Base-by-base conservation (phyloP, 495 filamentous ascomycete genomes). In the Darksidea phi region DNA sequence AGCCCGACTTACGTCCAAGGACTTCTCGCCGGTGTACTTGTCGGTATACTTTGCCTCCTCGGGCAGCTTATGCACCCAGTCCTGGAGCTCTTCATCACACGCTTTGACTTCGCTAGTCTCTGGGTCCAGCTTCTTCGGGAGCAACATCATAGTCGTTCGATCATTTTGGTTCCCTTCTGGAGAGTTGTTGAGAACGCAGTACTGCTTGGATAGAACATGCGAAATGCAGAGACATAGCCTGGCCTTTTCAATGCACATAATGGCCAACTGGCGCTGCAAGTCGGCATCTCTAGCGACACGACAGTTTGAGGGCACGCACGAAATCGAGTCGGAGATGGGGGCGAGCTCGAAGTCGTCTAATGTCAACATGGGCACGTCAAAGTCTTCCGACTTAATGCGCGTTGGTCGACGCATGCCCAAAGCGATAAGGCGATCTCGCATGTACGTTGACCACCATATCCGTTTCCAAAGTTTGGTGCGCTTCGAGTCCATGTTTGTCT, bases 391-490 rank as follows among this genome's bases (percentile, higher is more conserved):
- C 79, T 95, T 94, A 73, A 96, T 90, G 42, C 90, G 79, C 60
- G 89, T 92, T 10, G 90, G 91, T 59, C 91, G 82, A 51, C 91
- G 82, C 90, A 95, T 95, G 36, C 91, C 91, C 18, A 96, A 72
- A 5, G 91, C 91, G 58, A 96, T 87, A 34, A 95, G 74, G 42
- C 90, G 88, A 73, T 96, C 91, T 42, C 90, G 84, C 80, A 93
- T 94, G 67, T 92, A 94, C 56, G 87, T 91, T 48, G 88, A 91
- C 91, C 91, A 96, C 91, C 91, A 96, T 55, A 96, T 90, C 32
- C 90, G 79, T 73, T 91, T 95, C 89, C 89, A 93, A 63, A 95
- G 76, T 60, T 82, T 85, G 67, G 88, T 86, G 70, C 84, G 83
- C 53, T 82, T 79, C 18, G 78, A 67, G 25, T 86, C 80, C 86